Percentiles rank a stretch among this genome's conserved stretches.
phyloP scores from a whole-genome alignment of 1,284 basidiomycete genomes.

The Apiotrichum sp. region DNA sequence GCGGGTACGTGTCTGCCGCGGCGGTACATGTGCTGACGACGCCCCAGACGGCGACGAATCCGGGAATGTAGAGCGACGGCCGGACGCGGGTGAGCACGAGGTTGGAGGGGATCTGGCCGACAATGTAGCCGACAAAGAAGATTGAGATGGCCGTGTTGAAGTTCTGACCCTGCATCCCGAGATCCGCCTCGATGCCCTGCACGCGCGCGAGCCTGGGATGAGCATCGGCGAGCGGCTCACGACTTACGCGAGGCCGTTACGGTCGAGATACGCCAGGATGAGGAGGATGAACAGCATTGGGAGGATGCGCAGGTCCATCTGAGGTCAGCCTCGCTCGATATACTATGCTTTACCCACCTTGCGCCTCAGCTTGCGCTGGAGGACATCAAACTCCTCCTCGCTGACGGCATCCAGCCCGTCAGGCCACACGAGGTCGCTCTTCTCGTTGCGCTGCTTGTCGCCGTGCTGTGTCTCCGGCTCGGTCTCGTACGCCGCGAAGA shows the following conservation, averaged over 20 bases:
- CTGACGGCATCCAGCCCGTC: neutral
- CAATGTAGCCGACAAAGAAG: conserved; percentile 42
- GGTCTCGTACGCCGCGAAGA: conserved; percentile 1
- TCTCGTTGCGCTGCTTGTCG: neutral
- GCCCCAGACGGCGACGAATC: conserved; percentile 17
- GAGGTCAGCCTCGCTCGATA: neutral
- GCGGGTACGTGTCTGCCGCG: conserved; percentile 12
- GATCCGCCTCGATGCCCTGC: conserved; percentile 25
- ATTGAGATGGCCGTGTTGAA: conserved; percentile 40
- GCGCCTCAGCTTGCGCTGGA: neutral
- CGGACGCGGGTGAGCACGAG: conserved; percentile 19
- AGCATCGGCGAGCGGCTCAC: neutral
- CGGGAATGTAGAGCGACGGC: conserved; percentile 15
- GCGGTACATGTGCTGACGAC: conserved; percentile 8
- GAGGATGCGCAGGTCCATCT: conserved; percentile 24
- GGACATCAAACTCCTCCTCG: neutral
- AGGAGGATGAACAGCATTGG: conserved; percentile 30
- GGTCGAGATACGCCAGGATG: conserved; percentile 40
- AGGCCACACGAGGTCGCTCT: neutral
- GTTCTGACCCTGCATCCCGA: conserved; percentile 27
- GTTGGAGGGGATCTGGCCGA: conserved; percentile 39
- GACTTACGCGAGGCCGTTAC: conserved; percentile 32
- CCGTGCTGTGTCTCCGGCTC: neutral
- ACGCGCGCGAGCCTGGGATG: conserved; percentile 11
- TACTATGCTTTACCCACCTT: neutral